Evolutionary conservation across 31 red algal genomes (phyloP), one percentile per base, ranked within the genome.

Genomic region (Pterothamnion heteromorphum): DNA sequence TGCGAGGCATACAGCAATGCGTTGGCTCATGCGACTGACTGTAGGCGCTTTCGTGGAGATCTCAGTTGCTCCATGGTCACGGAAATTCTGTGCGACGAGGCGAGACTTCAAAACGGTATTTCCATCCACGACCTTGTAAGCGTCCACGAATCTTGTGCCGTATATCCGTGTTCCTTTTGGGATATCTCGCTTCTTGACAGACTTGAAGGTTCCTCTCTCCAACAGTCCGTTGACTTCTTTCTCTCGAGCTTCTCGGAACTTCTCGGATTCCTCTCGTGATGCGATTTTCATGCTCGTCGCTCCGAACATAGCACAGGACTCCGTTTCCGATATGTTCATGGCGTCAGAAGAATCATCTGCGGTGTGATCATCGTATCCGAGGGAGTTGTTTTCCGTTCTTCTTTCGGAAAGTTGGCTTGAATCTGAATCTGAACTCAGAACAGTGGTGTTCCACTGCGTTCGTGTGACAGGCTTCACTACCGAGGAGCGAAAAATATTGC

Each of bases 21-120:
- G 84, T 14, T 43, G 84, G 4, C 33, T 43, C 36, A 87, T 4
- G 14, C 36, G 9, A 5, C 35, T 37, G 20, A 43, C 84, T n/a
- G 84, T 87, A 9, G 84, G 84, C 3, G 84, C 84, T 44, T 87
- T 87, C 9, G 84, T 87, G 9, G 26, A 37, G 14, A 87, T 44
- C 3, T 20, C 27, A 43, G 27, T 9, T 44, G 84, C 84, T 37
- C 44, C 84, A n/a, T 20, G 3, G 35, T 87, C 84, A 43, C 33
- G 3, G 32, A 44, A 87, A 33, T 87, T 87, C 26, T 87, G 84
- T n/a, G 35, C 84, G 4, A 87, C 84, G 3, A 87, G 35, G 9
- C 84, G 27, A 87, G 28, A 44, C 35, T 87, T 44, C 3, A 9
- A n/a, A 9, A 44, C 44, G 20, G 14, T n/a, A 3, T 24, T 24